phyloP scores from a whole-genome alignment of 768 basidiomycete genomes.

The Kwoniella dejecticola region DNA sequence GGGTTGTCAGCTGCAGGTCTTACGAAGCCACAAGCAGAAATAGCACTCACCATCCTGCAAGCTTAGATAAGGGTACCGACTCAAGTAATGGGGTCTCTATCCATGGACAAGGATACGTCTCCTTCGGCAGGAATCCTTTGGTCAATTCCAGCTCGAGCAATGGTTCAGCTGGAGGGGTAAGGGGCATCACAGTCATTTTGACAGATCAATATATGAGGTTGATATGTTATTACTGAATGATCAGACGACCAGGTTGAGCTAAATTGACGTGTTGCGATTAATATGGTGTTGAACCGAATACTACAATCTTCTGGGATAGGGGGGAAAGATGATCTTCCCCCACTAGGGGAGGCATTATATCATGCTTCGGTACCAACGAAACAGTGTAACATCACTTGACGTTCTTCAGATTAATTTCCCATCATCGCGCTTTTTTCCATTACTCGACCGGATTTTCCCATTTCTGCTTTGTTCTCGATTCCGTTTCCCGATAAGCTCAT shows the following conservation, averaged over 20 bases:
- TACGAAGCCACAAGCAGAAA: too few relatives aligned
- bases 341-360: background rate
- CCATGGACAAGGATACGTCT: slow-evolving; percentile 24
- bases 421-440: too few relatives aligned
- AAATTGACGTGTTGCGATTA: background rate
- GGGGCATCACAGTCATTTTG: slow-evolving; percentile 7
- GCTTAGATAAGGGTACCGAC: slow-evolving; percentile 26
- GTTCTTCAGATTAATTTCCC: too few relatives aligned
- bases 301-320: too few relatives aligned
- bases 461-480: too few relatives aligned
- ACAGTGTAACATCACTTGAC: too few relatives aligned
- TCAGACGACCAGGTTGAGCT: background rate
- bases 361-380: background rate
- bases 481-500: too few relatives aligned
- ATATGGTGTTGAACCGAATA: background rate
- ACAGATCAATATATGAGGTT: background rate
- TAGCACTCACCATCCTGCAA: slow-evolving; percentile 42
- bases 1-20: too few relatives aligned
- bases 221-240: background rate
- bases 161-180: slow-evolving; percentile 3
- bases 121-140: background rate
- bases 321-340: background rate
- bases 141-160: background rate
- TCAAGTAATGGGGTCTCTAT: slow-evolving; percentile 42
- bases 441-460: too few relatives aligned